Conservation (phyloP, 164 flowering plant genomes). For the Nymphaea thermarum region DNA sequence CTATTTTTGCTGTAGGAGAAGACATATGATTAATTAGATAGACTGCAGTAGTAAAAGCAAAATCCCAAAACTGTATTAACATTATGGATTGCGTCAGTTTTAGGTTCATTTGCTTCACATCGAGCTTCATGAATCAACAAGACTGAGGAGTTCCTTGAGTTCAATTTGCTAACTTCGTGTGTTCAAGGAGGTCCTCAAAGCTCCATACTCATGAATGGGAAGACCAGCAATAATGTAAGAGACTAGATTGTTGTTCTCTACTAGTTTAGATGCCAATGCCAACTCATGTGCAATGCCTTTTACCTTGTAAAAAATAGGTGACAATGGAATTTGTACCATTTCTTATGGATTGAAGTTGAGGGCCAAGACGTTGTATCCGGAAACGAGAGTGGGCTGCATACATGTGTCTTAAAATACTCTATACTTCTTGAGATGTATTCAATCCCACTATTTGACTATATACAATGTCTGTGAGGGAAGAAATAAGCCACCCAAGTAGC, state of each 20-base stretch:
- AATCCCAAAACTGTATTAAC: neutral
- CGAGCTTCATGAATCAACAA: neutral
- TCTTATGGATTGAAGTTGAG: neutral
- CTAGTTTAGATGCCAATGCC: neutral
- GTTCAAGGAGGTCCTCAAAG: neutral
- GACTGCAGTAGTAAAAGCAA: neutral
- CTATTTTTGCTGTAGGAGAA: neutral
- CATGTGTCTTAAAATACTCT: neutral
- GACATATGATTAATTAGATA: neutral
- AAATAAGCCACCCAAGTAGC: neutral
- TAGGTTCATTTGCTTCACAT: too few species aligned
- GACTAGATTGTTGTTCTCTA: neutral
- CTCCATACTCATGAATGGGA: neutral
- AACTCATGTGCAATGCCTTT: neutral
- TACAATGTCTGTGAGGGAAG: neutral
- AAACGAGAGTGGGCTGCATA: neutral
- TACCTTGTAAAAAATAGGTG: neutral
- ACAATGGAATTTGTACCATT: neutral
- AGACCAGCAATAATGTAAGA: neutral
- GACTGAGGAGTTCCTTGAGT: too few species aligned
- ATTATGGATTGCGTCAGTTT: neutral
- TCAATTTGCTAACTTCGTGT: neutral
- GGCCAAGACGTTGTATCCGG: neutral
- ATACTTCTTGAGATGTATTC: neutral
- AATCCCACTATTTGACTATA: slow-evolving; percentile 1